Conservation (phyloP, 1,139 yeast genomes). For the Geotrichum bryndzae region DNA sequence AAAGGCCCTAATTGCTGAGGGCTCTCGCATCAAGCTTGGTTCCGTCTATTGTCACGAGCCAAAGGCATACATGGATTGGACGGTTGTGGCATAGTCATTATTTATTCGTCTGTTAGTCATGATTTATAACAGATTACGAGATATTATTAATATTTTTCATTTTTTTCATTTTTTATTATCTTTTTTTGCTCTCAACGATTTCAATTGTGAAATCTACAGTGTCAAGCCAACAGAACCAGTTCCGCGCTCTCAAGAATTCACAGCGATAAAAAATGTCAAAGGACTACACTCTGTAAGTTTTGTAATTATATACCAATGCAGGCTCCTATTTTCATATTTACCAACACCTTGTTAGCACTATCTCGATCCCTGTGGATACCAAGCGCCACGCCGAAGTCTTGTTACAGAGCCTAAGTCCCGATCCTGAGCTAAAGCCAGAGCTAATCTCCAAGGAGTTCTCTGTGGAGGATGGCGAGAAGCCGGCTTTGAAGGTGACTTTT, state of each 20-base stretch:
- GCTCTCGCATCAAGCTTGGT: slow-evolving; percentile 3
- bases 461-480: slow-evolving; percentile 18
- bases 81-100: neutral
- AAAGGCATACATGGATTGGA: slow-evolving; percentile 7
- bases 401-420: slow-evolving; percentile 55
- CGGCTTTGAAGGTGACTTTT: slow-evolving; percentile 42
- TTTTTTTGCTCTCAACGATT: neutral
- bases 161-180: neutral
- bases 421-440: slow-evolving; percentile 66
- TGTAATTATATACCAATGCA: neutral
- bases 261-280: neutral
- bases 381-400: slow-evolving; percentile 61
- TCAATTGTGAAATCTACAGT: neutral
- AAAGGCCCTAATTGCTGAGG: neutral
- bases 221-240: neutral
- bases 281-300: neutral
- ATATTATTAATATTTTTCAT: neutral
- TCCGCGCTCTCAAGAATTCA: neutral
- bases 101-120: neutral
- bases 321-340: neutral
- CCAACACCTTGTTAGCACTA: neutral
- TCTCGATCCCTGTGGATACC: slow-evolving; percentile 55
- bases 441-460: slow-evolving; percentile 29
- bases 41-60: slow-evolving; percentile 1
- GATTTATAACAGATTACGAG: neutral